Conservation (phyloP, 2,329 filamentous ascomycete genomes). For the Neopestalotiopsis sp. region DNA sequence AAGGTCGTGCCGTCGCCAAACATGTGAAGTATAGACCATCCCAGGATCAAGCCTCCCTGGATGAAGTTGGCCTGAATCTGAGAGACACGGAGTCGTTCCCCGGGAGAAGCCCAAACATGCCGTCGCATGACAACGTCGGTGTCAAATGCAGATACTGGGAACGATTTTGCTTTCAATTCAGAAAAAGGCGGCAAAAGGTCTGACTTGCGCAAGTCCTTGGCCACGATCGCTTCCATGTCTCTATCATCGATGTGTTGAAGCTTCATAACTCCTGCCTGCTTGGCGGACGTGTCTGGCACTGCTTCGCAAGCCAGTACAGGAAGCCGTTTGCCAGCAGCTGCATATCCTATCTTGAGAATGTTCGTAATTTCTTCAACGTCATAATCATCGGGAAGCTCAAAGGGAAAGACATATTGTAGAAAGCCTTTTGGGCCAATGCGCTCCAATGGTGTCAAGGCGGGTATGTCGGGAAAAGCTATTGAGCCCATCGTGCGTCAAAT, state of each 20-base stretch:
- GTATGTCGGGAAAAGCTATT: neutral
- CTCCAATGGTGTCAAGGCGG: conserved; percentile 4
- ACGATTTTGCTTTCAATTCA: conserved; percentile 33
- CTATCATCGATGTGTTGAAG: conserved; percentile 31
- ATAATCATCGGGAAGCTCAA: conserved; percentile 39
- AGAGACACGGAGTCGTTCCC: conserved; percentile 28
- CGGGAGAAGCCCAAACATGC: conserved; percentile 32
- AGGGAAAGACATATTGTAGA: conserved; percentile 31
- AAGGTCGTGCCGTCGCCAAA: conserved; percentile 41
- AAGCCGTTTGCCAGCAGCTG: conserved; percentile 34
- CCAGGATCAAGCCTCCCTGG: conserved; percentile 34
- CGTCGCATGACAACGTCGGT: conserved; percentile 31
- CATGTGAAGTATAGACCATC: conserved; percentile 36
- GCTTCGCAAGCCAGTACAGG: conserved; percentile 39
- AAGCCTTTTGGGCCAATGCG: neutral
- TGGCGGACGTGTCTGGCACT: conserved; percentile 35
- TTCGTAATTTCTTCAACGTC: conserved; percentile 32
- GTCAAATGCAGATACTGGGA: conserved; percentile 32
- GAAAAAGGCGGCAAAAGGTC: conserved; percentile 30
- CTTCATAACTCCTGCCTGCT: conserved; percentile 39
- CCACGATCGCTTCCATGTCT: conserved; percentile 31
- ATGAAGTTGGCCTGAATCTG: conserved; percentile 39
- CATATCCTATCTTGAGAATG: conserved; percentile 36
- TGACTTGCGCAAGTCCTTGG: conserved; percentile 33
- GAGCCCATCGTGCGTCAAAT: neutral